These are phyloP conservation scores for Penstemon davidsonii DNA, from an alignment of 257 asterid species.

Conservation along the genomic window DNA sequence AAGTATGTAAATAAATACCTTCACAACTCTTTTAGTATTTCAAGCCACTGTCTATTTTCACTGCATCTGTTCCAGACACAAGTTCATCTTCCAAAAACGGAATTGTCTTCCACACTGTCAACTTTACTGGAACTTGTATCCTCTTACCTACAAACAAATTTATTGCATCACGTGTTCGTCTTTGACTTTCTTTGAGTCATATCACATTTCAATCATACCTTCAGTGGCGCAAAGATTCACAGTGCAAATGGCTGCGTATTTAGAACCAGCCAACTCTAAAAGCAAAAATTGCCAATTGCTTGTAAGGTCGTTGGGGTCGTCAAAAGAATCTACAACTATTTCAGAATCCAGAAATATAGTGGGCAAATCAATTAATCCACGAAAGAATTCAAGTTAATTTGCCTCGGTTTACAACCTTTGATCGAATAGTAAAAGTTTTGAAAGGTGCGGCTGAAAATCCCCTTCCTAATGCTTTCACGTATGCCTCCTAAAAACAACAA, in stretches of 20 bases:
- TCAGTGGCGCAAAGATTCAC: conserved; percentile 36
- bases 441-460: conserved; percentile 95
- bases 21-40: conserved; percentile 16
- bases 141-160: conserved; percentile 35
- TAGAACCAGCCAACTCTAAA: conserved; percentile 68
- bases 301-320: conserved; percentile 37
- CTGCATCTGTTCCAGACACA: conserved; percentile 71
- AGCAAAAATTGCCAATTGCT: conserved; percentile 71
- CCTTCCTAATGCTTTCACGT: conserved; percentile 85
- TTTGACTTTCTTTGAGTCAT: conserved; percentile 10
- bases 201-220: conserved; percentile 40
- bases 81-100: conserved; percentile 60
- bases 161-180: background rate
- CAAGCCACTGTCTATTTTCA: conserved; percentile 48
- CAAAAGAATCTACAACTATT: conserved; percentile 55
- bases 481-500: conserved; percentile 71
- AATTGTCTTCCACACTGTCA: conserved; percentile 80
- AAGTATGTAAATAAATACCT: background rate
- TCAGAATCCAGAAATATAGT: conserved; percentile 54
- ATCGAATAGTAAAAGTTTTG: conserved; percentile 65
- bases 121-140: conserved; percentile 35
- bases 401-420: conserved; percentile 29
- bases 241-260: conserved; percentile 80
- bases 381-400: background rate
- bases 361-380: conserved; percentile 3